Evolutionary conservation across 306 rosid species (phyloP).

Genomic region (Castanea crenata): DNA sequence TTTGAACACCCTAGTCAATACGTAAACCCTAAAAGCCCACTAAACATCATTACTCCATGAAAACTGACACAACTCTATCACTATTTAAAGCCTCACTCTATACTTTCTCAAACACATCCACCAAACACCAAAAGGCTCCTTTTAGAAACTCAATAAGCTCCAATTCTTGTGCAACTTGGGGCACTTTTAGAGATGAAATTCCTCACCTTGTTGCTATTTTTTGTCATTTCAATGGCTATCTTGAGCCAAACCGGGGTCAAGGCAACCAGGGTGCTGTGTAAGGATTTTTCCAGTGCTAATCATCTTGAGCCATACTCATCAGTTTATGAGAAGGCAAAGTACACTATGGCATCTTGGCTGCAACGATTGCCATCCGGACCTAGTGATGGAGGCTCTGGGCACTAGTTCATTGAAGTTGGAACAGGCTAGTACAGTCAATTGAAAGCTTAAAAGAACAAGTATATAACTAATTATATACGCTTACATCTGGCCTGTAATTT

Average conservation of each 20-base stretch:
- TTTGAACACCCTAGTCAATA: background rate
- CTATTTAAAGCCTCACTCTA: background rate
- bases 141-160: background rate
- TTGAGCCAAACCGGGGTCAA: constrained; percentile 15
- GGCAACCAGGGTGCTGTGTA: constrained; percentile 28
- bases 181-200: constrained; percentile 18
- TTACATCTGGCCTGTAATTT: too few species aligned
- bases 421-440: background rate
- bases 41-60: background rate
- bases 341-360: constrained; percentile 30
- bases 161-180: too few species aligned
- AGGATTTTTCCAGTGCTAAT: constrained; percentile 26
- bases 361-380: constrained; percentile 35
- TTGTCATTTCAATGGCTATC: background rate
- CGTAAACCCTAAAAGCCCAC: background rate
- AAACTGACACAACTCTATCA: background rate
- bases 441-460: too few species aligned
- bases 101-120: background rate
- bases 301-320: constrained; percentile 16
- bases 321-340: constrained; percentile 18
- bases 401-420: constrained; percentile 1
- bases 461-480: too few species aligned
- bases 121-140: background rate
- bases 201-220: constrained; percentile 9
- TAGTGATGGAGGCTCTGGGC: constrained; percentile 33